Base-by-base conservation (phyloP, 2,329 filamentous ascomycete species). In the Aspergillus chevalieri region DNA sequence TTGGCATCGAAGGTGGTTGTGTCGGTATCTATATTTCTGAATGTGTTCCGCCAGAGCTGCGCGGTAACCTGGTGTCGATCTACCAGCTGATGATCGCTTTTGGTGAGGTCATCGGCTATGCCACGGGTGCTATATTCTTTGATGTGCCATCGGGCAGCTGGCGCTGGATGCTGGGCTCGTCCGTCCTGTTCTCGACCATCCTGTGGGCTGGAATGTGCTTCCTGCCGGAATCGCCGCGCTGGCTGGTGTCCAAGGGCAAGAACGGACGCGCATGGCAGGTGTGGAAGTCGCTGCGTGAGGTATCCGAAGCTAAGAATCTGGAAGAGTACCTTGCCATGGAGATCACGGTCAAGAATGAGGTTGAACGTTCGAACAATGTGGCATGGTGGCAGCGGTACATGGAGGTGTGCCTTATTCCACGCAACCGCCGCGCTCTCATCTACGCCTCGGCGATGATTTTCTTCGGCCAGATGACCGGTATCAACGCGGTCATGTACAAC, bases 51-150 rank as follows among this genome's bases (percentile, higher is more conserved):
- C 76, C 81, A 28, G 77, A 75, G 51, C 76, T 86, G 21, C 80
- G 85, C 58, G 85, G 85, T 56, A 88, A 88, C 64, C 69, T 89
- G 45, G 85, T 89, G 1, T 87, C 84, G 0, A 72, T 88, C 0
- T 89, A 88, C 65, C 86, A 89, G 62, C 81, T 88, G 68, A 87
- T 86, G 68, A 89, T 89, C 59, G 86, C 86, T 0, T 75, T 89
- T 0, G 85, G 85, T 24, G 85, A 88, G 58, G 85, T 89, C 2
- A 72, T 89, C 1, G 86, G 85, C 2, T 88, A 88, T 52, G 85
- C 82, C 4, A 79, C 88, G 1, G 85, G 82, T 0, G 85, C 85
- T 43, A 87, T 88, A 49, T 89, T 89, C 66, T 73, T 87, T 53
- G 77, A 74, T n/a, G 83, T 89, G 2, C 26, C 26, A 2, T 68